Percentiles rank a stretch among this genome's conserved stretches.
These are phyloP conservation scores for Styphnolobium japonicum DNA, from an alignment of 306 rosid species.

Conservation along the genomic window DNA sequence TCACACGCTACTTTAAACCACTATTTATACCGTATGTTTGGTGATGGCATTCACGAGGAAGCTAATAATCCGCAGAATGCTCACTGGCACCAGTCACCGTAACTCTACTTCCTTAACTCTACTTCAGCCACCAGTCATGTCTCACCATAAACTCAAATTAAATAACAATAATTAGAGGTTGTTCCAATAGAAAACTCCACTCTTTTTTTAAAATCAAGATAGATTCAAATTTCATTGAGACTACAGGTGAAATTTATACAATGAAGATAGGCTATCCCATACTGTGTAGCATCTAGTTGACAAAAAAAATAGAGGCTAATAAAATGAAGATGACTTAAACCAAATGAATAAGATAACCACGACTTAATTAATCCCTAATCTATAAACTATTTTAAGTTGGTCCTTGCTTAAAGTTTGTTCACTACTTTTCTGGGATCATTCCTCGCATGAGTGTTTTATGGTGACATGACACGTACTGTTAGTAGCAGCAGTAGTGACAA, in stretches of 20 bases:
- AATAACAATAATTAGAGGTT: neutral
- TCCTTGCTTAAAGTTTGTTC: neutral
- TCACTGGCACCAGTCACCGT: neutral
- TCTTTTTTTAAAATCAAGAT: no score
- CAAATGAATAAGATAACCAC: no score
- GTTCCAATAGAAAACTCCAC: neutral
- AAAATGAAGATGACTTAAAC: neutral
- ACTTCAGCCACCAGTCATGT: neutral
- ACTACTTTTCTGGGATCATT: neutral
- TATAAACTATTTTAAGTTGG: neutral
- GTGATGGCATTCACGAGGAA: neutral
- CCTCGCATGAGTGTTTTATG: neutral
- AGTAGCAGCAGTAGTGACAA: neutral
- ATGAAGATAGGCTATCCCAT: neutral
- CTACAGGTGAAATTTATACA: neutral
- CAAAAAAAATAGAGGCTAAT: neutral
- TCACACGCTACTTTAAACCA: neutral
- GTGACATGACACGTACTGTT: neutral
- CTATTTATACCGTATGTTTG: neutral
- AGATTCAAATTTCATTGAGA: no score
- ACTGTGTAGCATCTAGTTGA: neutral
- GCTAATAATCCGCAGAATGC: neutral
- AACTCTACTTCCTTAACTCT: conserved; percentile 11
- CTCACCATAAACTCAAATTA: neutral
- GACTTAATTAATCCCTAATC: neutral